Evolutionary conservation across 306 rosid genomes (phyloP), one percentile per base, ranked within the genome.

Genomic region (Quercus berberidifolia): DNA sequence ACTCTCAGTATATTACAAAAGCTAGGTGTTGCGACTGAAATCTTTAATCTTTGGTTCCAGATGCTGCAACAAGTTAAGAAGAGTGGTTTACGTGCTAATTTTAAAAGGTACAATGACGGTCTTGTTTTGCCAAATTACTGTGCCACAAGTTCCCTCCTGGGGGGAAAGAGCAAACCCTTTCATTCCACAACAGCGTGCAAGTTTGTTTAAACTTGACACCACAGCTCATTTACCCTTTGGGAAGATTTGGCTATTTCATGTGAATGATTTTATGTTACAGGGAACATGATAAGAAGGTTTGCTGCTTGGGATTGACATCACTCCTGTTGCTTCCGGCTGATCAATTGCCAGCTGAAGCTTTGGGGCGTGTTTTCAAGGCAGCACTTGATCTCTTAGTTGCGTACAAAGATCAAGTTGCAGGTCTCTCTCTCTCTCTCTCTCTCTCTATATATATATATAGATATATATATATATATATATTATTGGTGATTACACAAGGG

Each of bases 351-450:
- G 92, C 81, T 19, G 97, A 94, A 71, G 97, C 98, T 74, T 88
- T 94, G 46, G 97, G 96, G 68, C 89, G 97, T 63, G 97, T 94
- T 74, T 94, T 94, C 79, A 90, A 89, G 81, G 95, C 95, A 55
- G 89, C 93, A 13, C 98, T 94, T 82, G 97, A 92, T 73, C 97
- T 94, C 76, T 79, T 94, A 25, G 91, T 88, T 86, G 92, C 97
- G 28, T 94, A 94, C 85, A 92, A 94, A 87, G 92, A 94, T 52
- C 97, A 92, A 92, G 93, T 94, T 84, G 93, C 97, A 85, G 98
- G 98, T 94, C 56, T 69, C 23, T 81, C 33, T 46, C 21, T 57
- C 69, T 59, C 67, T 18, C 73, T 71, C 43, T 23, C 26, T 18
- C 19, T 33, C 56, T 19, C 4, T 12, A n/a, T 30, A 1, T 23